These are phyloP conservation scores for Suillus cothurnatus DNA, from an alignment of 768 basidiomycete genomes.

Conservation along the genomic window DNA sequence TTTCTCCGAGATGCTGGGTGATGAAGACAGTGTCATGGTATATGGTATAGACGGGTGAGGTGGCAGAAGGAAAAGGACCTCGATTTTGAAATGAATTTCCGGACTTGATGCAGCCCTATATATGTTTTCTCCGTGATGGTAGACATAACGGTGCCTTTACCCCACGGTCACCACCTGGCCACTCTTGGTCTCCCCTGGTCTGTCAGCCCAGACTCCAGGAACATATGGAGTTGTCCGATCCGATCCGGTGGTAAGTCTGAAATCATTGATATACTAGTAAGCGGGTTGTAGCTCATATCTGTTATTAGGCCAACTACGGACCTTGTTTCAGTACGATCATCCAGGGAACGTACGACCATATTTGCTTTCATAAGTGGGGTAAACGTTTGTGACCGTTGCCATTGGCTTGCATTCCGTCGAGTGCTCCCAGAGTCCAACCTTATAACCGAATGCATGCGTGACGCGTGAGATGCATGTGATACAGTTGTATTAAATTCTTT, in stretches of 20 bases:
- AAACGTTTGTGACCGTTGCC: not conserved
- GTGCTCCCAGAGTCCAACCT: not conserved
- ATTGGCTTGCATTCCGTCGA: not conserved
- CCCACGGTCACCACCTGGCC: not conserved
- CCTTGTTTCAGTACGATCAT: not conserved
- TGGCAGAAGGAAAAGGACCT: not conserved
- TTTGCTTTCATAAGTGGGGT: not conserved
- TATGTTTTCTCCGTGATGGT: not conserved
- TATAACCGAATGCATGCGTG: not conserved
- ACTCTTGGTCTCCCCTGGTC: too few relatives aligned
- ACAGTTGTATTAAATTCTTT: too few relatives aligned
- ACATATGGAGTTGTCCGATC: not conserved
- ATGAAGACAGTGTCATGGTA: not conserved
- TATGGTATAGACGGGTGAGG: not conserved
- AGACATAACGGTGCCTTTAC: too few relatives aligned
- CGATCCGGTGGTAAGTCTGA: not conserved
- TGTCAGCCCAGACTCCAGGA: not conserved
- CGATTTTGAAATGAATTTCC: not conserved
- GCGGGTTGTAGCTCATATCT: not conserved
- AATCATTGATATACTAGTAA: not conserved
- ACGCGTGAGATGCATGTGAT: not conserved
- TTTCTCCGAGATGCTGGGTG: slow-evolving; percentile 14
- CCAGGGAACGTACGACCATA: not conserved
- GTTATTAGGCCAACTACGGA: not conserved
- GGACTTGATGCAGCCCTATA: not conserved